Percentiles rank a stretch among this genome's conserved stretches.
These are phyloP conservation scores for Globisporangium polare DNA, from an alignment of 352 stramenopile genomes.

Conservation along the genomic window DNA sequence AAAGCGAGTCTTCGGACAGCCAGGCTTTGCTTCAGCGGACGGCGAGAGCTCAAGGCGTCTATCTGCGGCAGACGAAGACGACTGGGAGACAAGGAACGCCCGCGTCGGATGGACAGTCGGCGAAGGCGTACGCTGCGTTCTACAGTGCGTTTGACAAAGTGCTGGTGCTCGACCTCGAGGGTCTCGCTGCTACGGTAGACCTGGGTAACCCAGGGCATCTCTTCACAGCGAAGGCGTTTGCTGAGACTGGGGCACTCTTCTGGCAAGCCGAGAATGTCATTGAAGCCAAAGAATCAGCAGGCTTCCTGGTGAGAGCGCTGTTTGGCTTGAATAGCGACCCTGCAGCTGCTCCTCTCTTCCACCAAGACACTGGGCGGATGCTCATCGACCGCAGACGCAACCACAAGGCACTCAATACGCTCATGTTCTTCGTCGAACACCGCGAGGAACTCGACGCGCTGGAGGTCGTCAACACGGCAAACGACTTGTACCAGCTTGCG, in stretches of 20 bases:
- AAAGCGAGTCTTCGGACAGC: conserved; percentile 22
- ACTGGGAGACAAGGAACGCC: conserved; percentile 20
- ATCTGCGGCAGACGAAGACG: conserved; percentile 39
- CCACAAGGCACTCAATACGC: conserved; percentile 34
- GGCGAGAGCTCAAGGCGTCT: conserved; percentile 25
- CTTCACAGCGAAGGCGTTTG: conserved; percentile 46
- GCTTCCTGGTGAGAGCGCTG: conserved; percentile 44
- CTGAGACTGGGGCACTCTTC: conserved; percentile 45
- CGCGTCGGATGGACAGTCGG: conserved; percentile 27
- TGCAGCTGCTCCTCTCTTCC: conserved; percentile 53
- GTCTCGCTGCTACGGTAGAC: conserved; percentile 35
- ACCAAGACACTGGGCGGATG: conserved; percentile 67
- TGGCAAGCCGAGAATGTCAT: conserved; percentile 63
- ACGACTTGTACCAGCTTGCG: conserved; percentile 65
- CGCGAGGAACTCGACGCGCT: conserved; percentile 35
- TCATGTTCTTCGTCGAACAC: conserved; percentile 53
- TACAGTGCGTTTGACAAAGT: conserved; percentile 67
- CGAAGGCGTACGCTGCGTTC: conserved; percentile 61
- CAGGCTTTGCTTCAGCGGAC: conserved; percentile 33
- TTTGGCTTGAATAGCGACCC: conserved; percentile 25
- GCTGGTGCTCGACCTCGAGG: conserved; percentile 57
- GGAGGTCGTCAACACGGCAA: conserved; percentile 53
- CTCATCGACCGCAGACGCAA: conserved; percentile 52
- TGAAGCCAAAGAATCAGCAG: conserved; percentile 31
- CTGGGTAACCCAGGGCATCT: conserved; percentile 40